Base-by-base conservation (phyloP, 2,329 filamentous ascomycete genomes). In the Beauveria pseudobassiana region DNA sequence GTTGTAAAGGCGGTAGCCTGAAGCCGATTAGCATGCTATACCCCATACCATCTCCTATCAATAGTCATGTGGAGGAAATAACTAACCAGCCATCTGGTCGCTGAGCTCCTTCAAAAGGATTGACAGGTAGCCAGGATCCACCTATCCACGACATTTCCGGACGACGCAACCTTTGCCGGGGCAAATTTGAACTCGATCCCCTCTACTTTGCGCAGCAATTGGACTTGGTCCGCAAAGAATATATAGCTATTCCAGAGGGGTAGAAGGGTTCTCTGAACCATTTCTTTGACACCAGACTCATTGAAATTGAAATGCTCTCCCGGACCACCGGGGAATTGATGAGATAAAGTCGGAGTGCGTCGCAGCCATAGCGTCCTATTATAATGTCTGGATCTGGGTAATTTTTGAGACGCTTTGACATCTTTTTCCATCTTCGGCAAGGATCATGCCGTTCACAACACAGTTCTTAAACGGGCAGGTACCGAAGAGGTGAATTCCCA, bases 381-480 rank as follows among this genome's bases (percentile, higher is more conserved):
- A 98, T 85, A 57, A 91, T 78, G 62, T 79, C 80, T 12, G 93
- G 93, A 69, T 96, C 92, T 0, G 93, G 93, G 74, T 96, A 98
- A 76, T 98, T 98, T 79, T 97, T 96, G 62, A 96, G 80, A 59
- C 93, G 86, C 77, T 98, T 98, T 7, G 92, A 96, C 93, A 98
- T 98, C 81, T 98, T 98, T 96, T 97, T 61, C 93, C 93, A 70
- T 96, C 91, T 72, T 96, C 92, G 1, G 93, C 93, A 46, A 97
- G 82, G 5, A 97, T 92, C 65, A 96, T 95, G 55, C 93, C 93
- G 71, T 96, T 97, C 64, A 96, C 92, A n/a, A 97, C 90, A 69
- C 91, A 96, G 73, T 96, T 97, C 77, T 95, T 87, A 81, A 96
- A 97, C 0, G 93, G 92, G 2, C 92, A 85, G 42, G 86, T 83